Base-by-base conservation (phyloP, 805 yeast genomes). In the Ogataea kodamae region DNA sequence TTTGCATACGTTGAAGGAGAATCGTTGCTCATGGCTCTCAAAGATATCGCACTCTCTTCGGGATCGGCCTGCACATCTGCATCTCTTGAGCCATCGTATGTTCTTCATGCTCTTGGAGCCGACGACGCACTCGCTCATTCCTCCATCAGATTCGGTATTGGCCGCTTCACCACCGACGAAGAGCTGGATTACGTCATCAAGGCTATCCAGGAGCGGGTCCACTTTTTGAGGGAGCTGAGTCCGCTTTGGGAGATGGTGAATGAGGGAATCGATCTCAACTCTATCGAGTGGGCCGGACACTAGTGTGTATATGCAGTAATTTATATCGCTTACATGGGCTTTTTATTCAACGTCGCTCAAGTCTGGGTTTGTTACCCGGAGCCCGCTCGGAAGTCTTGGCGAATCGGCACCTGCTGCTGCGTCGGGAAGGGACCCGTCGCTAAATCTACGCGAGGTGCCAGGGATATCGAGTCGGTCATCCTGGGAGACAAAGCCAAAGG, bases 231-330 rank as follows among this genome's bases (percentile, higher is more conserved):
- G 64, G 90, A 88, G 55, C 71, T 92, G 64, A 79, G 92, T 38
- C 98, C 98, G 30, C 70, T 92, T 52, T 92, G 97, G 97, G 98
- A 92, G 67, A 89, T 92, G 97, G 96, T 87, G 38, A 96, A 92
- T 64, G 97, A 92, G 48, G 98, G 98, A 48, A 90, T 92, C 53
- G 98, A 92, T 57, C 70, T 92, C 59, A 75, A 82, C 54, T 74
- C 94, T 20, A 92, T 92, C 53, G 95, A 92, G 67, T 92, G 98
- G 98, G 85, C 96, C 40, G 97, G 96, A 46, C 98, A 92, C 64
- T 92, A 33, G 24, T 25, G 25, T 30, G 16, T 30, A 35, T 35
- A 35, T 35, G 33, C 38, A n/a, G n/a, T n/a, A n/a, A n/a, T n/a
- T n/a, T n/a, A n/a, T n/a, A n/a, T n/a, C n/a, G n/a, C n/a, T n/a